Base-by-base conservation (phyloP, 2,329 filamentous ascomycete genomes). In the Bipolaris victoriae region DNA sequence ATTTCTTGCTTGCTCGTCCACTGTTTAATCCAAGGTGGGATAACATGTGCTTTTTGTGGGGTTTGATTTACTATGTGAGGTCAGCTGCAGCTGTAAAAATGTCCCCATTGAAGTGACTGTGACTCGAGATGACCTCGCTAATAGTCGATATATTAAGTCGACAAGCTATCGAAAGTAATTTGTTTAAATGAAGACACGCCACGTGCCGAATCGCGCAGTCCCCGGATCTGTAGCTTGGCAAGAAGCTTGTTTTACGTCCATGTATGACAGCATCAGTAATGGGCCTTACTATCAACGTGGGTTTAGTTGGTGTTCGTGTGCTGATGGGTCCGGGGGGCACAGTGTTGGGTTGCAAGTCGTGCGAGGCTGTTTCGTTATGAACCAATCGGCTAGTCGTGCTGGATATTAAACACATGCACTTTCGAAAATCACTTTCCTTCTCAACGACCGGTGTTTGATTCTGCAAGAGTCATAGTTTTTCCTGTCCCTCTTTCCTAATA, bases 111-210 rank as follows among this genome's bases (percentile, higher is more conserved):
- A n/a, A 7, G 18, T 15, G 37, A 24, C 29, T 7, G 44, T 48
- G 49, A 48, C 31, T 18, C 33, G 22, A 31, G 41, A 33, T 43
- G 9, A 48, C 46, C 31, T 22, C 26, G 43, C 20, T 33, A 57
- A 16, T 40, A 29, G 37, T 26, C 24, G 43, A 41, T 37, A 37
- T 48, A 37, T 31, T 52, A 39, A 29, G 43, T 22, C n/a, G 22
- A 47, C 16, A 26, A 43, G 49, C 31, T 56, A 57, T 53, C 36
- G 54, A 57, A 53, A 53, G 44, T 22, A 57, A 57, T 57, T 10
- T 57, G 49, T 57, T 57, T 53, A 57, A 22, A 57, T 57, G 49
- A 57, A 52, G 54, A 47, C 43, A 53, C 33, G 54, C 54, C 36
- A 57, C 43, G 44, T 53, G 54, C 49, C 44, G 43, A 40, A 29